Percentiles rank a stretch among this genome's conserved stretches.
Conservation (phyloP, 805 yeast genomes). For the Lipomyces yamanashiensis region DNA sequence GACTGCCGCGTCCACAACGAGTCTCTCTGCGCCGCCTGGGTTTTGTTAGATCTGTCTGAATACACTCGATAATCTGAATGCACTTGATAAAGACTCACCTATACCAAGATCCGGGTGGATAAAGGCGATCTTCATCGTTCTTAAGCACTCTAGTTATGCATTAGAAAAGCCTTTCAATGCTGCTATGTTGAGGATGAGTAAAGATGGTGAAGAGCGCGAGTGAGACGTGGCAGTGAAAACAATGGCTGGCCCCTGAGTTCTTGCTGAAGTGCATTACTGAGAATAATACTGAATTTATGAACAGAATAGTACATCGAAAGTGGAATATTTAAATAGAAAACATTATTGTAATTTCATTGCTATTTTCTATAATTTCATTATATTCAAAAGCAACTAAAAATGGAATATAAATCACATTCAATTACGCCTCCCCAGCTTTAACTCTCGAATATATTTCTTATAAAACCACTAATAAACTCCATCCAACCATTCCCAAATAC, state of each 20-base stretch:
- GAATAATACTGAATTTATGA: too few species aligned
- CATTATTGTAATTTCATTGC: too few species aligned
- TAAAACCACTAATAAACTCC: not conserved
- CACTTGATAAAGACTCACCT: conserved; percentile 50
- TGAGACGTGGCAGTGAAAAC: not conserved
- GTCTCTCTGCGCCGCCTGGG: conserved; percentile 85
- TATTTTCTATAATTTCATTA: too few species aligned
- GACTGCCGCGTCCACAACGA: conserved; percentile 94
- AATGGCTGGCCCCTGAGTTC: too few species aligned
- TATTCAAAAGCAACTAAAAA: too few species aligned
- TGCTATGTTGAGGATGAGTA: not conserved
- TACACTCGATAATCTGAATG: not conserved
- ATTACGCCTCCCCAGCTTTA: too few species aligned
- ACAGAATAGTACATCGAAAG: too few species aligned
- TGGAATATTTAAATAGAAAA: too few species aligned
- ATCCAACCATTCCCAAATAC: not conserved
- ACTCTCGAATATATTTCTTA: too few species aligned
- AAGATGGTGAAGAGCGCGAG: too few species aligned
- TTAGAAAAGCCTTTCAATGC: not conserved
- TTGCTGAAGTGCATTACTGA: too few species aligned
- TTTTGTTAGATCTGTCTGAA: not conserved
- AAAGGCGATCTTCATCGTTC: conserved; percentile 70
- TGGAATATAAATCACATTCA: too few species aligned
- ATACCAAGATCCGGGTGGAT: conserved; percentile 96
- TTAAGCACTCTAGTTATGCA: not conserved